Base-by-base conservation (phyloP, 768 basidiomycete species). In the Chiua virens region DNA sequence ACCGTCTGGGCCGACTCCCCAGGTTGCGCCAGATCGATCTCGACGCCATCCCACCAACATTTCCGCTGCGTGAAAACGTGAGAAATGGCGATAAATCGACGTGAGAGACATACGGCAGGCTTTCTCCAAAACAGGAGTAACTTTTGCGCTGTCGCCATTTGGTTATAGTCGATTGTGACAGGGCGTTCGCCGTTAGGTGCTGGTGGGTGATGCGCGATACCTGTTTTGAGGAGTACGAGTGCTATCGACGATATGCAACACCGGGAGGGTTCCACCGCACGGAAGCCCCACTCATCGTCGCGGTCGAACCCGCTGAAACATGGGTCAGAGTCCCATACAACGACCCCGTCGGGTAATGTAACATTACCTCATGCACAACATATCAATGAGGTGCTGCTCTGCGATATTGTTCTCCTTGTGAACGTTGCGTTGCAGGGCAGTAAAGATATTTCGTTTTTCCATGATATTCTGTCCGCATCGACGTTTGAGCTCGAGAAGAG, bases 21-120 rank as follows among this genome's bases (percentile, higher is more conserved):
- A 1, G 75, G 66, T 5, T 79, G 75, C 8, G 87, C 82, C 38
- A 98, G 66, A 47, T 97, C 90, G 18, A 96, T 84, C 57, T 96
- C 93, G 35, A 94, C 77, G 11, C 96, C 96, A 61, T 99, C 97
- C 97, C 97, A 99, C 97, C 97, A 99, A 72, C 96, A 98, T 75
- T 99, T 98, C 37, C 97, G 79, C 95, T 98, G 57, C 14, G 28
- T n/a, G 32, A 20, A 27, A 25, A 17, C 20, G 27, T 40, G 34
- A 44, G 32, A 28, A 41, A 20, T 27, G 15, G 25, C n/a, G 15
- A 21, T 8, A 14, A 2, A 15, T 22, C 15, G 25, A 36, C 15
- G 37, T 47, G 36, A 35, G 50, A 37, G 21, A 83, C 93, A 59
- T 71, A 97, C 96, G n/a, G 97, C 97, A 39, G 97, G 97, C 70